Evolutionary conservation across 2,329 filamentous ascomycete genomes (phyloP), one percentile per base, ranked within the genome.

Genomic region (Rosellinia necatrix): DNA sequence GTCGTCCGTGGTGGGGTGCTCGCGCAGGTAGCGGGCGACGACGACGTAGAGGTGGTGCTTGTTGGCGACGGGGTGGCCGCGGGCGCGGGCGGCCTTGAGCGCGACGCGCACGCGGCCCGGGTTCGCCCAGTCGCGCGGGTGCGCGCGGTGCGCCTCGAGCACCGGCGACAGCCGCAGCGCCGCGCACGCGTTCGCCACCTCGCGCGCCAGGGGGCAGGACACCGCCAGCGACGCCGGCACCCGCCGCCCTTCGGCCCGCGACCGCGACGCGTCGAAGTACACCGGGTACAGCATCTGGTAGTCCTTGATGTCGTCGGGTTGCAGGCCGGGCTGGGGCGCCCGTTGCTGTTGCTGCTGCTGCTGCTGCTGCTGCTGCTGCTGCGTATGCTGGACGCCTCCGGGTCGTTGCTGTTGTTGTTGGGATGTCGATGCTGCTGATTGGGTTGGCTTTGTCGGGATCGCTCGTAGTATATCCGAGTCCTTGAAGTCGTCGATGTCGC

Each of bases 121-220:
- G 77, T 99, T 99, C 53, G 89, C 88, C 94, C 94, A 99, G 78
- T 99, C 94, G 76, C 94, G 93, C 6, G 94, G 94, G 74, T 99
- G 94, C 58, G 86, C 83, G 79, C 96, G 96, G 70, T 89, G 89
- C 1, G 92, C 91, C 76, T 99, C 94, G 72, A 97, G 89, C 6
- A 94, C 86, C 38, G 88, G 87, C 59, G 84, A 81, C 30, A 91
- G 77, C 25, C 87, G 83, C 58, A 96, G 81, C 41, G 81, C 76
- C 37, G 87, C 86, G 73, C 90, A 90, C n/a, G 92, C 93, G 70
- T 90, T 88, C 40, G 92, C 88, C 70, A 99, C 92, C 68, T 94
- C 91, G 68, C 90, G 84, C 6, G 94, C 94, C 37, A 99, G 82
- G 24, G 94, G 94, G 76, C 93, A 96, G 54, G 79, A 71, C 4